Conservation (phyloP, 495 filamentous ascomycete genomes). For the Penicillium psychrofluorescens region DNA sequence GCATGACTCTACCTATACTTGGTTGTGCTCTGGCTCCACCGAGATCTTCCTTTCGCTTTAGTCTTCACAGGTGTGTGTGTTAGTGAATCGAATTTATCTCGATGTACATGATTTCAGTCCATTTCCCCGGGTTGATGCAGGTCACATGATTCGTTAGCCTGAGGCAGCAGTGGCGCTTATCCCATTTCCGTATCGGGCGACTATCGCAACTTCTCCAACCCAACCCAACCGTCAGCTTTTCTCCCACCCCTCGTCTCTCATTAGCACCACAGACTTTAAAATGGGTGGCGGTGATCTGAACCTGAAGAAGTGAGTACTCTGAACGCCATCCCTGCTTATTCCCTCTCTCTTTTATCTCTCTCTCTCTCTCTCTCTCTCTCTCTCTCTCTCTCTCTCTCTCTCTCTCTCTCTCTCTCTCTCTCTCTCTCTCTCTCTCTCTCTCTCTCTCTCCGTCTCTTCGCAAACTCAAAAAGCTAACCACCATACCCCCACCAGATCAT, state of each 20-base stretch:
- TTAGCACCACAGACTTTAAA: conserved; percentile 30
- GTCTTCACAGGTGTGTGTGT: neutral
- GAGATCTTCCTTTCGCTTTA: neutral
- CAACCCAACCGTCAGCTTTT: neutral
- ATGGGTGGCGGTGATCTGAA: conserved; percentile 84
- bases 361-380: too few species aligned
- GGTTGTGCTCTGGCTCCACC: too few species aligned
- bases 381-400: neutral
- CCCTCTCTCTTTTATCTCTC: too few species aligned
- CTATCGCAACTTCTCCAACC: neutral
- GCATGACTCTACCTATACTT: conserved; percentile 6
- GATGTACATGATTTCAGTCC: conserved; percentile 4
- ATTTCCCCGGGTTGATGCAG: neutral
- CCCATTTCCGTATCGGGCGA: conserved; percentile 6
- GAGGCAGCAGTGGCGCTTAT: neutral
- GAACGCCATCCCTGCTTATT: neutral
- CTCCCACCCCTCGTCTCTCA: neutral
- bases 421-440: too few species aligned
- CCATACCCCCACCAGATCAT: conserved; percentile 45
- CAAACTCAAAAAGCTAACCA: conserved; percentile 3
- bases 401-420: neutral
- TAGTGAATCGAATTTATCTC: neutral
- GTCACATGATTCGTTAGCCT: neutral
- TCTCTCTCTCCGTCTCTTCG: neutral
- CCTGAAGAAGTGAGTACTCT: conserved; percentile 65